Percentiles rank a stretch among this genome's conserved stretches.
Evolutionary conservation across 2,329 filamentous ascomycete species (phyloP).

Genomic region (Penicillium concentricum): DNA sequence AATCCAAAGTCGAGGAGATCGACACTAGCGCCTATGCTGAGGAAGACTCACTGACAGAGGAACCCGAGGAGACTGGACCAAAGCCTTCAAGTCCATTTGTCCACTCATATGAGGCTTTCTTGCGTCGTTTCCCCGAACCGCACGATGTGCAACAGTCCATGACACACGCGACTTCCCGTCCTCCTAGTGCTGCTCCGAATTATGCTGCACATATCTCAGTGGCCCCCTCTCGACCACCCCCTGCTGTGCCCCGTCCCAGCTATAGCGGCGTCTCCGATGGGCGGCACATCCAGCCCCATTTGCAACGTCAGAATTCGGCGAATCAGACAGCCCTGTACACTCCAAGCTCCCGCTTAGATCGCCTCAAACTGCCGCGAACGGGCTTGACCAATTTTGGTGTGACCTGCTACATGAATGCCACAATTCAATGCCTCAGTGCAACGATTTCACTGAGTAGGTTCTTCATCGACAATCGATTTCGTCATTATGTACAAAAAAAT

Average conservation of each 20-base stretch:
- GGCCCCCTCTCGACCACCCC: slow-evolving; percentile 63
- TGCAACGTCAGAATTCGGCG: slow-evolving; percentile 46
- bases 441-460: slow-evolving; percentile 62
- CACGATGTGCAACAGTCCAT: slow-evolving; percentile 59
- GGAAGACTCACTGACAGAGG: slow-evolving; percentile 40
- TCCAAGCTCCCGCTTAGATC: slow-evolving; percentile 42
- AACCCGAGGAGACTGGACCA: slow-evolving; percentile 45
- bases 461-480: slow-evolving; percentile 66
- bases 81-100: slow-evolving; percentile 56
- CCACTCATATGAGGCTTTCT: slow-evolving; percentile 77
- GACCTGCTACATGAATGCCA: slow-evolving; percentile 92
- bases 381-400: slow-evolving; percentile 78
- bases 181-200: slow-evolving; percentile 32
- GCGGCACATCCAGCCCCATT: slow-evolving; percentile 45
- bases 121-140: slow-evolving; percentile 75
- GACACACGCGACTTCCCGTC: slow-evolving; percentile 43
- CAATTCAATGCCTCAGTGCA: slow-evolving; percentile 76
- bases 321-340: slow-evolving; percentile 46
- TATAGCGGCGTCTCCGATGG: slow-evolving; percentile 78
- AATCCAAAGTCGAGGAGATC: slow-evolving; percentile 66
- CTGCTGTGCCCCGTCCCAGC: slow-evolving; percentile 66
- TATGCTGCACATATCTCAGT: slow-evolving; percentile 53
- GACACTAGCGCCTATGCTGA: slow-evolving; percentile 41
- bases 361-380: slow-evolving; percentile 59
- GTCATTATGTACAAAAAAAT: slow-evolving; percentile 58